A percentile compares a stretch with the other conserved stretches of the same genome.
phyloP scores from a whole-genome alignment of 2,329 filamentous ascomycete genomes.

The Trichoderma cornu-damae region DNA sequence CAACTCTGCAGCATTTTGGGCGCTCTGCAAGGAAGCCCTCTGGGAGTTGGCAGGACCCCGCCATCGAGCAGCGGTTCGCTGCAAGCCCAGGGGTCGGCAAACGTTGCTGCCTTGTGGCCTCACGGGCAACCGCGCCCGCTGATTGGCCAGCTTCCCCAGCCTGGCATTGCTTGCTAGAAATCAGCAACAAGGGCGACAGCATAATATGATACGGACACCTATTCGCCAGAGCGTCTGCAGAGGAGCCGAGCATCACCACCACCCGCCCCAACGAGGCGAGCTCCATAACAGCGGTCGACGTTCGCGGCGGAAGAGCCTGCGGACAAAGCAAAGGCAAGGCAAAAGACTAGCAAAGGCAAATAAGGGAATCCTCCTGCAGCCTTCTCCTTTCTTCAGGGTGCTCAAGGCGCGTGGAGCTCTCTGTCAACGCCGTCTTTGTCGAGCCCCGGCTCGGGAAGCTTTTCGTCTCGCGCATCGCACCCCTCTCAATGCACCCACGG shows the following conservation, averaged over 20 bases:
- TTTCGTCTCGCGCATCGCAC: constrained; percentile 23
- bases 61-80: constrained; percentile 1
- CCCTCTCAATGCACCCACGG: constrained; percentile 37
- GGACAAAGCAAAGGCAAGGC: background rate
- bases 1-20: constrained; percentile 3
- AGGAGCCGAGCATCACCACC: constrained; percentile 2
- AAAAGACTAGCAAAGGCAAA: too few relatives aligned
- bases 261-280: background rate
- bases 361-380: too few relatives aligned
- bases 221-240: constrained; percentile 15
- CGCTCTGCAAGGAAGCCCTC: background rate
- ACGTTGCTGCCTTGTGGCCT: constrained; percentile 38
- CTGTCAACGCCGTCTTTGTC: constrained; percentile 18
- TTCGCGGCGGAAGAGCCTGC: constrained; percentile 1
- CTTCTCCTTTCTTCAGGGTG: background rate
- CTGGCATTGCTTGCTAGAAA: constrained; percentile 13
- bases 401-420: constrained; percentile 19
- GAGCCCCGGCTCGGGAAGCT: constrained; percentile 24
- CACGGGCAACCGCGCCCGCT: constrained; percentile 22
- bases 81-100: constrained; percentile 12
- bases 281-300: background rate
- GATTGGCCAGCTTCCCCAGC: constrained; percentile 29
- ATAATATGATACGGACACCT: constrained; percentile 17
- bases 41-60: constrained; percentile 7
- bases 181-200: constrained; percentile 19